Evolutionary conservation across 768 basidiomycete species (phyloP), one percentile per base, ranked within the genome.

Genomic region (Collybia sordida): DNA sequence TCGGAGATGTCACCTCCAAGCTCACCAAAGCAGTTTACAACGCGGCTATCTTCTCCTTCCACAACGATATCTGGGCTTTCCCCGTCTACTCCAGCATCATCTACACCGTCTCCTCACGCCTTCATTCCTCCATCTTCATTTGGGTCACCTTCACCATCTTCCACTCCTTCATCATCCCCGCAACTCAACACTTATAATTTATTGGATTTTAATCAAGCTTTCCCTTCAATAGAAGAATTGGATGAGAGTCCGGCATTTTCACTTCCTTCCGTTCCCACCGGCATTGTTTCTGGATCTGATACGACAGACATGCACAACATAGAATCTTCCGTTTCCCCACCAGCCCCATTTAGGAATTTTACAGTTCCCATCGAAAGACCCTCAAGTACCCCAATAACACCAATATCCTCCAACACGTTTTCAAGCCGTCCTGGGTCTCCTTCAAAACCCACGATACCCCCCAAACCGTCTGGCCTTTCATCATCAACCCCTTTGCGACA

Each of bases 151-250:
- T 90, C 90, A 1, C 89, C 88, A 3, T 74, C 80, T 1, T 84
- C 87, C 7, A 85, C 86, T 1, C 75, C 82, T 14, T 83, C 86
- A 12, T 83, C 86, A 2, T 85, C 83, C 8, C 82, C 84, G 3
- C 78, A 63, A 64, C 49, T 62, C 35, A 62, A 64, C 40, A 61
- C 50, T 41, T 61, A 64, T 43, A 67, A 75, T 34, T 54, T 83
- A n/a, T 70, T 77, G 6, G 83, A 82, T 27, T 89, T 90, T 58
- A 67, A 77, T 4, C 77, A 80, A 42, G 65, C 77, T n/a, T 92
- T 91, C 54, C 89, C 89, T 0, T 78, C 88, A 7, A 87, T 92
- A 57, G 82, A 88, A 59, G 87, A 90, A 61, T 68, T 91, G 23
- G 82, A 90, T 52, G 83, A 84, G 61, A 67, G 72, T 47, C 72